Percentiles rank a stretch among this genome's conserved stretches.
These are phyloP conservation scores for Saxophila tyrrhenica DNA, from an alignment of 495 filamentous ascomycete genomes.

Conservation along the genomic window DNA sequence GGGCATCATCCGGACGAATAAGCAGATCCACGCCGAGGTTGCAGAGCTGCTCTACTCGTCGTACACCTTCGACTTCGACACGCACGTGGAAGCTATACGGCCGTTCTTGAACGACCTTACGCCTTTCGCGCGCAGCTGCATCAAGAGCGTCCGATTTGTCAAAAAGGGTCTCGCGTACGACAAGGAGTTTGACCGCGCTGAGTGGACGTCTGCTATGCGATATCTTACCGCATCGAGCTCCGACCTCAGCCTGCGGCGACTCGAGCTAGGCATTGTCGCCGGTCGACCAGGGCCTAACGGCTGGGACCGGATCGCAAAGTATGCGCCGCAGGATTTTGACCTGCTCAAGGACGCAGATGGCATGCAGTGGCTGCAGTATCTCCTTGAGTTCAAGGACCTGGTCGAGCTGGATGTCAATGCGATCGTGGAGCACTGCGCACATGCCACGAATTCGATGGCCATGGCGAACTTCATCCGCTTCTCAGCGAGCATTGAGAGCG, in stretches of 20 bases:
- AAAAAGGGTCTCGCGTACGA: conserved; percentile 39
- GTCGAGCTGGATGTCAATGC: conserved; percentile 33
- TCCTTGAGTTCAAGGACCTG: conserved; percentile 33
- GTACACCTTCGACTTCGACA: conserved; percentile 43
- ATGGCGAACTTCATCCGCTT: conserved; percentile 41
- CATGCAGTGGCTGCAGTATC: conserved; percentile 41
- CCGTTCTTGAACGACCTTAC: conserved; percentile 45
- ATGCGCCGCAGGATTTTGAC: conserved; percentile 34
- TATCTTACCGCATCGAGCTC: conserved; percentile 8
- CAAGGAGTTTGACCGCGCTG: conserved; percentile 40
- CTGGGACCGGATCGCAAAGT: conserved; percentile 33
- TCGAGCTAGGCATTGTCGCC: conserved; percentile 37
- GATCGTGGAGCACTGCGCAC: conserved; percentile 32
- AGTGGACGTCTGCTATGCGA: conserved; percentile 35
- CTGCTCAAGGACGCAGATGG: conserved; percentile 30
- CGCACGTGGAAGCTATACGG: conserved; percentile 41
- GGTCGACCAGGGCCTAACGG: conserved; percentile 31
- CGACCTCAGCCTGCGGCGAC: conserved; percentile 26
- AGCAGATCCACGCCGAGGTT: conserved; percentile 38
- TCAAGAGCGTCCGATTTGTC: conserved; percentile 35
- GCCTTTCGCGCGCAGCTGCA: conserved; percentile 29
- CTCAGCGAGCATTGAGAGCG: conserved; percentile 39
- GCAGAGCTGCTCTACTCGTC: conserved; percentile 37
- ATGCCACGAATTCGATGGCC: conserved; percentile 28
- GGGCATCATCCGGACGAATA: conserved; percentile 36